Conservation (phyloP, 805 yeast genomes). For the Pichia californica region DNA sequence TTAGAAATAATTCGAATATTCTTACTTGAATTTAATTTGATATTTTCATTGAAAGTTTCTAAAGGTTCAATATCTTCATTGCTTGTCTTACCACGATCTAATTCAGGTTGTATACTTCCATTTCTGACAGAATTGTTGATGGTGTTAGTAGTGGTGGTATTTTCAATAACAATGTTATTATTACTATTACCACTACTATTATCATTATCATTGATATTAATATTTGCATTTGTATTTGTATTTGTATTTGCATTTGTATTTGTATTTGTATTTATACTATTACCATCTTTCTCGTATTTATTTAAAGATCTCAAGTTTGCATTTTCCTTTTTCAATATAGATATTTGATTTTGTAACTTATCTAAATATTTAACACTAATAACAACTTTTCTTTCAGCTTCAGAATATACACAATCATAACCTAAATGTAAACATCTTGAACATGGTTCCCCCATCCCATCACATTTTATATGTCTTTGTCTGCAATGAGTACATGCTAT, state of each 20-base stretch:
- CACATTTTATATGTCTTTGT: slow-evolving; percentile 67
- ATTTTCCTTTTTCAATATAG: slow-evolving; percentile 59
- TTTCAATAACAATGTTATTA: too few species aligned
- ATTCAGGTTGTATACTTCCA: too few species aligned
- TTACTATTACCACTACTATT: not conserved
- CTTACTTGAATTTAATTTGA: too few species aligned
- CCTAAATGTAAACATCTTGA: slow-evolving; percentile 50
- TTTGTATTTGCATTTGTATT: too few species aligned
- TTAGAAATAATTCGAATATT: too few species aligned
- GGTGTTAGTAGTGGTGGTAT: too few species aligned
- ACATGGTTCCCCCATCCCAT: slow-evolving; percentile 67
- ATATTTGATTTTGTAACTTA: slow-evolving; percentile 61
- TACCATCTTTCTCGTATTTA: slow-evolving; percentile 17
- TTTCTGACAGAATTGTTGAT: too few species aligned
- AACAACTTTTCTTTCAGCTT: slow-evolving; percentile 65
- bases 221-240: not conserved
- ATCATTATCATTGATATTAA: not conserved
- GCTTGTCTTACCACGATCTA: too few species aligned
- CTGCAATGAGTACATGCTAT: slow-evolving; percentile 58
- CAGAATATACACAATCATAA: slow-evolving; percentile 61
- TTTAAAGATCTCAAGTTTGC: slow-evolving; percentile 43
- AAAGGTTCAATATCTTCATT: too few species aligned
- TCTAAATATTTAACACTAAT: slow-evolving; percentile 66
- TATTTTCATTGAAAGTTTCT: too few species aligned
- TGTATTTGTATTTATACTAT: not conserved